Percentiles rank a stretch among this genome's conserved stretches.
These are phyloP conservation scores for Daldinia caldariorum DNA, from an alignment of 495 filamentous ascomycete species.

Conservation along the genomic window DNA sequence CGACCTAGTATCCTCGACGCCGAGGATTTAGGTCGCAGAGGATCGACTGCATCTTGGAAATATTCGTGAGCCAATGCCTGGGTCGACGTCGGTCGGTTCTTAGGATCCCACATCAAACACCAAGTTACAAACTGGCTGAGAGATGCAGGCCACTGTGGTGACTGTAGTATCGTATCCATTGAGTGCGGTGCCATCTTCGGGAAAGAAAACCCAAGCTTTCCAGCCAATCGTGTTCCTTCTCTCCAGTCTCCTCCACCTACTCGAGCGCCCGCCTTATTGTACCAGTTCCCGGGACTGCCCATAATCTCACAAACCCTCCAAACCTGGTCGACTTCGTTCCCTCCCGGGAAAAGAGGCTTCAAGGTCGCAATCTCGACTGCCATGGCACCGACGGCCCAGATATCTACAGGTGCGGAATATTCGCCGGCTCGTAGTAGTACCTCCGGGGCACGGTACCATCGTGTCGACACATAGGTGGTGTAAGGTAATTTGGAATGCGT, in stretches of 20 bases:
- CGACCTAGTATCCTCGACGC: conserved; percentile 83
- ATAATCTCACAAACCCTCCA: conserved; percentile 99
- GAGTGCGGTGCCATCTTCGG: conserved; percentile 99
- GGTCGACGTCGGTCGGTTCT: conserved; percentile 89
- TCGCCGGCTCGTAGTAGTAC: conserved; percentile 94
- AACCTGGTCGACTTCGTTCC: conserved; percentile 98
- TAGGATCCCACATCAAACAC: conserved; percentile 99
- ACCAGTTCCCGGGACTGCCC: conserved; percentile 98
- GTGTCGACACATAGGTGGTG: conserved; percentile 97
- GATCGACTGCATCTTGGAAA: conserved; percentile 95
- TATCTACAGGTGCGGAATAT: conserved; percentile 97
- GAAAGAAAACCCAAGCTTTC: conserved; percentile 97
- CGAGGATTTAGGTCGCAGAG: conserved; percentile 88
- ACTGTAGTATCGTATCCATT: conserved; percentile 91
- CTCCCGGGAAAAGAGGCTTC: conserved; percentile 96
- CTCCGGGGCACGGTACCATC: conserved; percentile 98
- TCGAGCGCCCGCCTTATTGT: conserved; percentile 84
- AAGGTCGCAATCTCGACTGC: conserved; percentile 97
- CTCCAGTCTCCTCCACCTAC: conserved; percentile 98
- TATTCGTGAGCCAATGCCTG: conserved; percentile 95
- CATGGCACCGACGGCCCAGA: conserved; percentile 99
- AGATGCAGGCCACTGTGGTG: conserved; percentile 90
- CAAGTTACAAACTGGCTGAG: conserved; percentile 94
- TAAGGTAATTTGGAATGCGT: conserved; percentile 96
- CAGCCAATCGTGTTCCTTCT: conserved; percentile 89